Evolutionary conservation across 345 rosid genomes (phyloP), one percentile per base, ranked within the genome.

Genomic region (Rubroshorea leprosula): DNA sequence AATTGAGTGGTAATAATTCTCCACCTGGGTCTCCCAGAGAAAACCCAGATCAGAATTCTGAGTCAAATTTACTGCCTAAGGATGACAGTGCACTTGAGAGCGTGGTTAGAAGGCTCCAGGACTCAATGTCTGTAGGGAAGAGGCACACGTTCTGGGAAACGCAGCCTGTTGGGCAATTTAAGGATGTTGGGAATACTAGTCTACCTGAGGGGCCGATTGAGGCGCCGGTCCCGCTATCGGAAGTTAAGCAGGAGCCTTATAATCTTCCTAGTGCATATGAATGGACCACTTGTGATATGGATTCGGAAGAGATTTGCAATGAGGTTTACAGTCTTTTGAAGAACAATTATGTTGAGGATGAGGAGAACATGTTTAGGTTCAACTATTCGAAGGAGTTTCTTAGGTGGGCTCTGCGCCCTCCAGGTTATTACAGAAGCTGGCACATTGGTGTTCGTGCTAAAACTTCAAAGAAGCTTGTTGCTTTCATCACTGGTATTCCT

Each of bases 361-460:
- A 92, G 17, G 96, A 91, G 79, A 91, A 88, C 58, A 91, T 91
- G 98, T 91, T 91, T 65, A 81, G 98, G 77, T 91, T 91, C 61
- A 88, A 88, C 60, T 91, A 91, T 68, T 91, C 96, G 15, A 88
- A 85, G 85, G 98, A 85, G 79, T 91, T 91, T 66, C 89, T 91
- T 0, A 70, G 84, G 59, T 91, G 98, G 98, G 98, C 98, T 0
- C 26, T 91, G 41, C 88, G 76, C 11, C 96, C 98, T 4, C 98
- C 98, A 0, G 90, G 96, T 20, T 91, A 74, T 54, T 88, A 78
- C 50, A 67, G 41, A 57, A 84, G 80, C 74, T 91, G 98, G 98
- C 98, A 88, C 74, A 79, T 88, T 54, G 98, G 96, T 18, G 95
- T 91, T 9, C 92, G 92, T 46, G 98, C 81, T 17, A 91, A 83